Conservation (phyloP, 331 rosid genomes). For the Quercus lobata region DNA sequence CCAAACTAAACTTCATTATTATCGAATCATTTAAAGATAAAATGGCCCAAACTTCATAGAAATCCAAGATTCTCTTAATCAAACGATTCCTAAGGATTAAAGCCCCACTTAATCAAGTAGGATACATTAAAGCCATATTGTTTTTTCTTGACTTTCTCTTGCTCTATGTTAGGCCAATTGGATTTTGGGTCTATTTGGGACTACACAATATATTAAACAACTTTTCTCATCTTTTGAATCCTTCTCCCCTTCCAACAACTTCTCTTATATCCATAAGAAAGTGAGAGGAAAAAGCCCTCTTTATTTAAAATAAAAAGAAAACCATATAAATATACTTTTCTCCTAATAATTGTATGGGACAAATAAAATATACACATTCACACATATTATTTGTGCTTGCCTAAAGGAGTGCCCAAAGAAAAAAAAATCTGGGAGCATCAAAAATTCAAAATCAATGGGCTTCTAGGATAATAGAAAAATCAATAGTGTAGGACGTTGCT, state of each 20-base stretch:
- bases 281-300: too few relatives aligned
- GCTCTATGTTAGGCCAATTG: not conserved
- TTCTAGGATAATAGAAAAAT: conserved; percentile 27
- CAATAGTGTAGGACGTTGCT: conserved; percentile 25
- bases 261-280: too few relatives aligned
- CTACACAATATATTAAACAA: too few relatives aligned
- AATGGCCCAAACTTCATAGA: not conserved
- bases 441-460: conserved; percentile 16
- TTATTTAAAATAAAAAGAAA: too few relatives aligned
- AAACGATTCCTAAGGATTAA: too few relatives aligned
- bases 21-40: not conserved
- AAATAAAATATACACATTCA: not conserved
- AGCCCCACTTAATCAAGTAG: too few relatives aligned
- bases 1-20: not conserved
- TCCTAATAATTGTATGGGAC: not conserved
- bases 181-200: too few relatives aligned
- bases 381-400: not conserved
- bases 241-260: too few relatives aligned
- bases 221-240: too few relatives aligned
- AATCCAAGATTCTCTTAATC: too few relatives aligned
- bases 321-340: too few relatives aligned
- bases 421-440: conserved; percentile 23
- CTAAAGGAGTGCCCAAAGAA: conserved; percentile 12
- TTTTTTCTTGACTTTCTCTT: not conserved
- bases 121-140: not conserved